phyloP scores from a whole-genome alignment of 2,329 filamentous ascomycete genomes.

The Colletotrichum caudatum region DNA sequence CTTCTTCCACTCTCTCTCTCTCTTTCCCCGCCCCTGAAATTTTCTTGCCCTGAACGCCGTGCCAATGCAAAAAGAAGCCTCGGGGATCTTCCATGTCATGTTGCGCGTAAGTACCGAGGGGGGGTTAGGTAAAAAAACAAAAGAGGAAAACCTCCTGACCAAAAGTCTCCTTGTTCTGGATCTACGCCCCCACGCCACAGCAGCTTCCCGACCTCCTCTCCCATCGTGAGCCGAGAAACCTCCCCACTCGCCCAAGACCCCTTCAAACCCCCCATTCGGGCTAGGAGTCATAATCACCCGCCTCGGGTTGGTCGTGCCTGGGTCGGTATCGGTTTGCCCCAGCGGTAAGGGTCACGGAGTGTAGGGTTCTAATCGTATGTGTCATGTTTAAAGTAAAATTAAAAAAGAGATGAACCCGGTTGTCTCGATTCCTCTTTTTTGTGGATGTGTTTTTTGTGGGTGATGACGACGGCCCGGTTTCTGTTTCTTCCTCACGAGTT shows the following conservation, averaged over 20 bases:
- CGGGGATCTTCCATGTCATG: background rate
- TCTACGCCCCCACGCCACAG: background rate
- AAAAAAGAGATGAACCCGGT: background rate
- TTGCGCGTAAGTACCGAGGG: background rate
- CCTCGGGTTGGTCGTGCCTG: background rate
- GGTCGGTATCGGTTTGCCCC: background rate
- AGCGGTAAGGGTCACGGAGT: background rate
- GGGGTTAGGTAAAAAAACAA: background rate
- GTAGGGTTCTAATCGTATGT: background rate
- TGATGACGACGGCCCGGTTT: background rate
- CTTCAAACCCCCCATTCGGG: background rate
- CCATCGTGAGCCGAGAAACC: background rate
- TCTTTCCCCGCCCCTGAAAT: conserved; percentile 6
- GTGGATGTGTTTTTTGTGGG: background rate
- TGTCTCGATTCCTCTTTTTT: conserved; percentile 1
- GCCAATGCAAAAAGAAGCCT: conserved; percentile 42
- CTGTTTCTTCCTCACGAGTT: background rate
- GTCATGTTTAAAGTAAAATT: conserved; percentile 9
- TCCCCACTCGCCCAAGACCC: no score
- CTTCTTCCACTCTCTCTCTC: background rate
- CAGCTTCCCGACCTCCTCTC: background rate
- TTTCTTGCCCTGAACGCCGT: conserved; percentile 42
- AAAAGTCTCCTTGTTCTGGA: background rate
- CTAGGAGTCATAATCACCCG: background rate
- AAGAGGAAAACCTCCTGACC: background rate